Conservation (phyloP, 2,329 filamentous ascomycete genomes). For the Nannizziopsis barbatae region DNA sequence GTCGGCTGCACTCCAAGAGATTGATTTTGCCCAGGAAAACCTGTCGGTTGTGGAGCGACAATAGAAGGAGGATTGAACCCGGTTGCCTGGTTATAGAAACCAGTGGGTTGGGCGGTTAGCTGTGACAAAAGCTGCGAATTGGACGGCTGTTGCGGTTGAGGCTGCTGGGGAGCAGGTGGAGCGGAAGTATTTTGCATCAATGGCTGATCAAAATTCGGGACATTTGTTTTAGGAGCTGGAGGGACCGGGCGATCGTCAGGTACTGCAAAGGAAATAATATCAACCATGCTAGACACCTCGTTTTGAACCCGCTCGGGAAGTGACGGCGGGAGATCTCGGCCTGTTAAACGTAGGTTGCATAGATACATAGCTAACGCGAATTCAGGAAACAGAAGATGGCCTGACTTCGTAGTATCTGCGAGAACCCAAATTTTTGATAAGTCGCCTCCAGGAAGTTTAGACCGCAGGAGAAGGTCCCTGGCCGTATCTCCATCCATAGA, state of each 20-base stretch:
- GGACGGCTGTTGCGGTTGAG: conserved; percentile 59
- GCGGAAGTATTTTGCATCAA: conserved; percentile 39
- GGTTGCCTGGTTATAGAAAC: conserved; percentile 52
- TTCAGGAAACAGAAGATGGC: conserved; percentile 91
- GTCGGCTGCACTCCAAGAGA: conserved; percentile 56
- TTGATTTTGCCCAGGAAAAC: conserved; percentile 39
- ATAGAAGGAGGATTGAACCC: conserved; percentile 48
- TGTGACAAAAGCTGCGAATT: conserved; percentile 52
- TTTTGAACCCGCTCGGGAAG: conserved; percentile 85
- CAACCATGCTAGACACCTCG: conserved; percentile 98
- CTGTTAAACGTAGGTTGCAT: conserved; percentile 84
- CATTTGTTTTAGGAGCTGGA: conserved; percentile 50
- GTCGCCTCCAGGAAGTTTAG: conserved; percentile 74
- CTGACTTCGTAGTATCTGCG: conserved; percentile 89
- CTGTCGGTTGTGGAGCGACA: conserved; percentile 32
- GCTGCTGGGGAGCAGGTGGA: conserved; percentile 49
- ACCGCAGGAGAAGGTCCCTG: conserved; percentile 75
- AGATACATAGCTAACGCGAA: conserved; percentile 98
- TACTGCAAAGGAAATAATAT: conserved; percentile 94
- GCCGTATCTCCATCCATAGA: conserved; percentile 90
- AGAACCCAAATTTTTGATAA: conserved; percentile 92
- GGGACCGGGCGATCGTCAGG: conserved; percentile 53
- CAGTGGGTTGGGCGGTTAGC: conserved; percentile 44
- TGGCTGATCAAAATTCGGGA: conserved; percentile 56
- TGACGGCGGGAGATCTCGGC: conserved; percentile 61